Base-by-base conservation (phyloP, 2,329 filamentous ascomycete genomes). In the Beauveria medogensis region DNA sequence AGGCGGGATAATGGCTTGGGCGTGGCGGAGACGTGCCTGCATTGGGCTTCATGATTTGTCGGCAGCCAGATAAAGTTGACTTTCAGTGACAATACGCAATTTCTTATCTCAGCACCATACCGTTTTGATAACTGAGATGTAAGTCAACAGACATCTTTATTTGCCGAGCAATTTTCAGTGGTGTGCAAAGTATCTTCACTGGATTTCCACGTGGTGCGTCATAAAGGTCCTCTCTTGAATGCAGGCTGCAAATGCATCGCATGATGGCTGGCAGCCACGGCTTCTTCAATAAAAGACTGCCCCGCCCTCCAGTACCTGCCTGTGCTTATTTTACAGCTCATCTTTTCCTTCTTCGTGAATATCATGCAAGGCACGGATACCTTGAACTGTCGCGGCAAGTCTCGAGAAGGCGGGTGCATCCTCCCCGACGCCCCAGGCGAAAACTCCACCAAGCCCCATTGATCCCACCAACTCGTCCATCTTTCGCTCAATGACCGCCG, bases 371-470 rank as follows among this genome's bases (percentile, higher is more conserved):
- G 56, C 52, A 22, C 62, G 58, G 50, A 73, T 55, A 24, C 63
- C 66, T 7, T 69, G 61, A 8, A 69, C 37, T 6, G 72, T 75
- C 4, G 74, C 74, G 40, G 64, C 64, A 12, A 81, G 69, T 59
- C 77, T 77, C 22, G 68, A 65, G 62, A 77, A 82, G 3, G 67
- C 59, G 1, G 77, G 74, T 2, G 76, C 80, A 62, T 91, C 88
- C 72, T 91, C 87, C 2, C 86, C 88, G 62, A 91, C 68, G 22
- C 85, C 87, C 88, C 88, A 91, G 0, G 88, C 87, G 79, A 91
- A 90, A 5, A 89, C 83, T 18, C 89, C 89, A 1, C 88, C 88
- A 0, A 91, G 70, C 1, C 75, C 71, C 68, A 81, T 79, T 37
- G 76, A 75, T 34, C 77, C 73, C 3, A 90, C 77, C 41, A 92